phyloP scores from a whole-genome alignment of 2,329 filamentous ascomycete species.

The Arthrobotrys pseudoclavata region DNA sequence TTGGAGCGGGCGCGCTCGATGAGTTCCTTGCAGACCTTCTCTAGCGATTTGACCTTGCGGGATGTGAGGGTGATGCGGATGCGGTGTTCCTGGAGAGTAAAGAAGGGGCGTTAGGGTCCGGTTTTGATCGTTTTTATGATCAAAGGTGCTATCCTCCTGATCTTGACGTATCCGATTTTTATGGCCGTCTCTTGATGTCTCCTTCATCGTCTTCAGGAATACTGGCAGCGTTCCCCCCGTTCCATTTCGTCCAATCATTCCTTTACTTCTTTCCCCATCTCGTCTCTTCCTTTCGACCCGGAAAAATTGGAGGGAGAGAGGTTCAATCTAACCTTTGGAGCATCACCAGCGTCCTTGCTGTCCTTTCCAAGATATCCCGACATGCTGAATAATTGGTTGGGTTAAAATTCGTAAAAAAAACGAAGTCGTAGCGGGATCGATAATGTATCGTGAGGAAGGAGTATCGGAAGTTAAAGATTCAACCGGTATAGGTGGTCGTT shows the following conservation, averaged over 20 bases:
- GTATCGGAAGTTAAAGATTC: background rate
- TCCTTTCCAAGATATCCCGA: constrained; percentile 55
- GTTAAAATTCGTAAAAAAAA: constrained; percentile 7
- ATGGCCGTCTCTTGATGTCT: background rate
- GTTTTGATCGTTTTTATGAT: background rate
- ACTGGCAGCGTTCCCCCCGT: constrained; percentile 5
- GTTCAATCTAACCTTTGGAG: constrained; percentile 55
- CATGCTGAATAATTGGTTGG: constrained; percentile 37
- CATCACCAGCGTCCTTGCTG: constrained; percentile 53
- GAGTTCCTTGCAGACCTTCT: constrained; percentile 98
- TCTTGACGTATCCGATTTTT: too few species aligned
- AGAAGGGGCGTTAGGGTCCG: background rate
- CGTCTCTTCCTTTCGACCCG: background rate
- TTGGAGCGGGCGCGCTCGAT: constrained; percentile 98
- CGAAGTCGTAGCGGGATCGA: background rate
- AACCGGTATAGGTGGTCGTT: constrained; percentile 1
- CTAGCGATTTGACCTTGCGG: constrained; percentile 93
- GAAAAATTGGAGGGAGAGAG: constrained; percentile 4
- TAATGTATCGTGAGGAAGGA: background rate
- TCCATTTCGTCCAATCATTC: background rate
- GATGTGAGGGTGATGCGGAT: constrained; percentile 98
- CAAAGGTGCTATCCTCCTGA: too few species aligned
- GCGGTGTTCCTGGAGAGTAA: constrained; percentile 73
- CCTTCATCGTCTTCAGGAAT: background rate
- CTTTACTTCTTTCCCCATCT: background rate